A percentile compares a stretch with the other conserved stretches of the same genome.
These are phyloP conservation scores for Penicillium glabrum DNA, from an alignment of 2,329 filamentous ascomycete genomes.

Conservation along the genomic window DNA sequence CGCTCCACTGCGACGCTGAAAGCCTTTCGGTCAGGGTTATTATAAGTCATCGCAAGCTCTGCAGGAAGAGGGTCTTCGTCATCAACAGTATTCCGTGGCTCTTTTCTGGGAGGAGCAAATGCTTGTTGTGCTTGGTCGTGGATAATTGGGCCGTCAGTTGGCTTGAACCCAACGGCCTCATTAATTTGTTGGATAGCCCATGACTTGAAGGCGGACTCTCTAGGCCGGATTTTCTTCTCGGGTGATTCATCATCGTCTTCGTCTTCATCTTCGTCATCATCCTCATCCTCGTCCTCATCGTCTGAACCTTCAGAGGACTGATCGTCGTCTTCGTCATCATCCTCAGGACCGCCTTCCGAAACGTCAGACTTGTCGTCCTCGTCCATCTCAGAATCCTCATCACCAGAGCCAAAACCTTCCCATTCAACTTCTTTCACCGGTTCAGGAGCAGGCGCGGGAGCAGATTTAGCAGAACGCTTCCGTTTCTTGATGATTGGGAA, in stretches of 20 bases:
- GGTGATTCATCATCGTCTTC: constrained; percentile 19
- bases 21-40: constrained; percentile 63
- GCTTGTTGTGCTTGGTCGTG: constrained; percentile 30
- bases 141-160: constrained; percentile 40
- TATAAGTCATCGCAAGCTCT: constrained; percentile 40
- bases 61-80: constrained; percentile 42
- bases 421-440: constrained; percentile 41
- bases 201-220: constrained; percentile 76
- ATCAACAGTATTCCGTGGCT: constrained; percentile 37
- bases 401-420: constrained; percentile 46
- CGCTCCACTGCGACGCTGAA: constrained; percentile 73
- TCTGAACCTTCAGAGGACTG: constrained; percentile 23
- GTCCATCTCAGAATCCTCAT: constrained; percentile 45
- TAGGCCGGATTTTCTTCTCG: constrained; percentile 29
- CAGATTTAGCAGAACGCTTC: constrained; percentile 64
- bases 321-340: constrained; percentile 31
- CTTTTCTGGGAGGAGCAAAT: constrained; percentile 30
- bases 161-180: constrained; percentile 70
- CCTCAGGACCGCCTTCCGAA: constrained; percentile 24
- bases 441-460: constrained; percentile 19
- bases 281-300: constrained; percentile 31
- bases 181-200: constrained; percentile 91
- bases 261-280: constrained; percentile 20
- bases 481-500: constrained; percentile 80
- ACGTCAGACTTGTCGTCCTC: constrained; percentile 29